phyloP scores from a whole-genome alignment of 441 rosid species.

The Cnidoscolus chayamansa region DNA sequence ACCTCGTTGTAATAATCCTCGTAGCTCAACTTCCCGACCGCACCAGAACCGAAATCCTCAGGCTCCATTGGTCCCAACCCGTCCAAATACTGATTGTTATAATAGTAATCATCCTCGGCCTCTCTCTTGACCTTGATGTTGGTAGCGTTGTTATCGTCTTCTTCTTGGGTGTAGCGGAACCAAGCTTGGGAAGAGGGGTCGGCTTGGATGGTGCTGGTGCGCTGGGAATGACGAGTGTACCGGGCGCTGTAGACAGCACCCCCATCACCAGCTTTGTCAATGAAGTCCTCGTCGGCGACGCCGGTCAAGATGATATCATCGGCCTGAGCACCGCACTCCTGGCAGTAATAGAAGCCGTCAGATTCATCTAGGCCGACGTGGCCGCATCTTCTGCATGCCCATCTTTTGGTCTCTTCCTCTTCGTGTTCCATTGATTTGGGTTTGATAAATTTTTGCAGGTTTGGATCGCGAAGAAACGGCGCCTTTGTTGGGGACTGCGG shows the following conservation, averaged over 20 bases:
- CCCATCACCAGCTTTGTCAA: constrained; percentile 35
- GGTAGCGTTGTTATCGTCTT: constrained; percentile 4
- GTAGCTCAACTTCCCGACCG: constrained; percentile 24
- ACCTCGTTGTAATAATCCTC: constrained; percentile 64
- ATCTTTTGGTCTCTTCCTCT: constrained; percentile 6
- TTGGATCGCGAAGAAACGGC: no score
- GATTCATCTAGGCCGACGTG: constrained; percentile 34
- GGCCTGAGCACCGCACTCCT: constrained; percentile 39
- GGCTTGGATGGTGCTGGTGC: constrained; percentile 12
- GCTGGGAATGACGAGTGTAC: constrained; percentile 30
- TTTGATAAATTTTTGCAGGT: no score
- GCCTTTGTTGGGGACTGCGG: no score
- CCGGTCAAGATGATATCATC: constrained; percentile 48
- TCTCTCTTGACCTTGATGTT: constrained; percentile 23
- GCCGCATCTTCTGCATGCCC: constrained; percentile 42
- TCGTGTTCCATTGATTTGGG: background rate
- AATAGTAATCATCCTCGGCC: background rate
- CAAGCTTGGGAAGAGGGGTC: constrained; percentile 29
- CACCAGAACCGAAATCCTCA: constrained; percentile 42
- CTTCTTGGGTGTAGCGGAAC: constrained; percentile 34
- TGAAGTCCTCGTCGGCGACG: constrained; percentile 54
- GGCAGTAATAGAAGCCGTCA: constrained; percentile 51
- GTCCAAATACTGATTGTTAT: constrained; percentile 13
- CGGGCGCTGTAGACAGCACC: constrained; percentile 42
- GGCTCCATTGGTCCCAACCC: constrained; percentile 41